These are phyloP conservation scores for Comarum palustre DNA, from an alignment of 306 rosid species.

Conservation along the genomic window DNA sequence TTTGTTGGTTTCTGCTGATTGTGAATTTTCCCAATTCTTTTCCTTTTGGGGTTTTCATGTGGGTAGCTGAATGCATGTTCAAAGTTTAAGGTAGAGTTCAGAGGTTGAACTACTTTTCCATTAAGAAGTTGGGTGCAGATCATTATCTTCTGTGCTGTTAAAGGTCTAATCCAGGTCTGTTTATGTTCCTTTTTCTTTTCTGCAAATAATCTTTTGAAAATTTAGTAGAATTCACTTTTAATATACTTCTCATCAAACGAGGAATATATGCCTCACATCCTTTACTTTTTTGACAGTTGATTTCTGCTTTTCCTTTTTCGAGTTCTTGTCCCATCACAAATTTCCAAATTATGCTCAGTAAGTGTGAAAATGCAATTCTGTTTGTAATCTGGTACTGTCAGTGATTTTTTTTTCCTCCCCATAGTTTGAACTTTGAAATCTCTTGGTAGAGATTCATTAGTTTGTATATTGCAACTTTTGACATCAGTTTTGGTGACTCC, in stretches of 20 bases:
- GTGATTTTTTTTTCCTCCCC: background rate
- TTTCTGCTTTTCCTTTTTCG: background rate
- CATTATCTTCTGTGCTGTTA: constrained; percentile 20
- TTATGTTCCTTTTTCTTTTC: constrained; percentile 5
- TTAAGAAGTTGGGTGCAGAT: constrained; percentile 14
- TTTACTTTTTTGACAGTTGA: constrained; percentile 6
- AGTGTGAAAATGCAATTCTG: background rate
- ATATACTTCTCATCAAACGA: constrained; percentile 7
- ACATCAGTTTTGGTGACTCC: background rate
- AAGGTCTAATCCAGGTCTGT: constrained; percentile 20
- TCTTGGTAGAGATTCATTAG: background rate
- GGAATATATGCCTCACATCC: constrained; percentile 27
- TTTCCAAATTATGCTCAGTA: constrained; percentile 1
- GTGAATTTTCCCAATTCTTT: background rate
- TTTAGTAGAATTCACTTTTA: constrained; percentile 16
- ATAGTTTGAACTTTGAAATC: background rate
- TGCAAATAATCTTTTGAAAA: background rate
- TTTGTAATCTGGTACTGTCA: background rate
- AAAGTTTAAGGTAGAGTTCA: constrained; percentile 3
- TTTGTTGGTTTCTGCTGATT: background rate
- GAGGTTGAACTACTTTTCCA: background rate
- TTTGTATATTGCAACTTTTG: background rate
- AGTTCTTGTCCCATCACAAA: constrained; percentile 5
- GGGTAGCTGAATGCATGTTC: constrained; percentile 1
- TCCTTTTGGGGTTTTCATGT: constrained; percentile 1